Base-by-base conservation (phyloP, 1,139 yeast species). In the Hyphopichia wangnamkhiaoensis region DNA sequence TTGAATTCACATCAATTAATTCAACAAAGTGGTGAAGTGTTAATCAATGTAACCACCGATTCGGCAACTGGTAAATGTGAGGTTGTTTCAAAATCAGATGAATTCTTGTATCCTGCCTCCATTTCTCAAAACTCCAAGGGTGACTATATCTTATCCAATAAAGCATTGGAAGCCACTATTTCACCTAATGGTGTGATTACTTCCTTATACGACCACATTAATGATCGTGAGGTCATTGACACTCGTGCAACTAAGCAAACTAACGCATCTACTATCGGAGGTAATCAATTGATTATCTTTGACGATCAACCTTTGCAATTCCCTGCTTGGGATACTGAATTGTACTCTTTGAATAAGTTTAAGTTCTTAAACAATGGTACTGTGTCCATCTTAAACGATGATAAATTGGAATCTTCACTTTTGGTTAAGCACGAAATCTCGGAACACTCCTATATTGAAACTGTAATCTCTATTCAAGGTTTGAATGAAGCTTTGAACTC, bases 271-370 rank as follows among this genome's bases (percentile, higher is more conserved):
- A 44, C 53, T 30, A 42, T 54, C 28, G 89, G 89, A 26, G 96
- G 90, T 26, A 87, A 88, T 54, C 95, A 86, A 59, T 82, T 80
- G 49, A 78, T 88, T 2, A 58, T 93, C 41, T 86, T 86, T 54
- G 93, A 90, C 48, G 98, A 93, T 59, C 87, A 89, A 47, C 98
- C 98, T 10, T 68, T 89, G 54, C 82, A 76, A 42, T 91, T 83
- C 80, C 96, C 91, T 36, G 98, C 98, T 2, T 93, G 98, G 98
- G 98, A 93, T 58, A 91, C 98, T 0, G 98, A 93, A 58, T 73
- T 90, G 44, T 93, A 79, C 58, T 84, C 95, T 0, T 74, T 86
- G 47, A 85, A 83, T 49, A 86, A 84, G 48, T 80, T 76, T 56
- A 68, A 71, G 41, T 80, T 82, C 47, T 54, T 73, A 44, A 47